Conservation (phyloP, 2,329 filamentous ascomycete species). For the Hymenoscyphus fraxineus region DNA sequence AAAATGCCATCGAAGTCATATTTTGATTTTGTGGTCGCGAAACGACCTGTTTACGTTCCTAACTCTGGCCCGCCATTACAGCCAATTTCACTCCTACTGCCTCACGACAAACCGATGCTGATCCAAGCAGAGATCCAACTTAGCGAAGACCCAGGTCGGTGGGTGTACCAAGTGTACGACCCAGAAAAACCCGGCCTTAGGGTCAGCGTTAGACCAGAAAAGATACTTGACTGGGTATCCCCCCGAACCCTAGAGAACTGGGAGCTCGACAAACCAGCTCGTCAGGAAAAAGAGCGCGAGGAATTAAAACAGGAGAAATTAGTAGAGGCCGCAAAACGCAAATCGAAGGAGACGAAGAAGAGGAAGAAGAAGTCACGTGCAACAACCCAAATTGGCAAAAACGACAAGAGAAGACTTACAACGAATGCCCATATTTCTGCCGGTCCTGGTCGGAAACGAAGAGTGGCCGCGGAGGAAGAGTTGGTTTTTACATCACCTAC, state of each 20-base stretch:
- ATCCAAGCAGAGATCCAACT: slow-evolving; percentile 53
- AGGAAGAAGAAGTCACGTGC: slow-evolving; percentile 14
- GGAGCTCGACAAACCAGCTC: slow-evolving; percentile 14
- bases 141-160: slow-evolving; percentile 20
- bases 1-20: background rate
- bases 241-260: slow-evolving; percentile 53
- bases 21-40: slow-evolving; percentile 31
- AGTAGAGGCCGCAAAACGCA: slow-evolving; percentile 21
- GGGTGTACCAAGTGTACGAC: slow-evolving; percentile 29
- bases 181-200: slow-evolving; percentile 39
- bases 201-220: slow-evolving; percentile 48
- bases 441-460: slow-evolving; percentile 12
- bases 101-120: slow-evolving; percentile 48
- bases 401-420: background rate
- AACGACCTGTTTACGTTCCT: slow-evolving; percentile 40
- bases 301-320: slow-evolving; percentile 5
- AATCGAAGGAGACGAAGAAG: background rate
- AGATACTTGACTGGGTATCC: slow-evolving; percentile 56
- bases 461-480: background rate
- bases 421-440: background rate
- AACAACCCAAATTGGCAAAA: background rate
- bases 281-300: slow-evolving; percentile 40
- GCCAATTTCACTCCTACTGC: slow-evolving; percentile 46
- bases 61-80: slow-evolving; percentile 47
- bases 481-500: slow-evolving; percentile 9